Conservation (phyloP, 2,329 filamentous ascomycete genomes). For the Penicillium psychrosexuale region DNA sequence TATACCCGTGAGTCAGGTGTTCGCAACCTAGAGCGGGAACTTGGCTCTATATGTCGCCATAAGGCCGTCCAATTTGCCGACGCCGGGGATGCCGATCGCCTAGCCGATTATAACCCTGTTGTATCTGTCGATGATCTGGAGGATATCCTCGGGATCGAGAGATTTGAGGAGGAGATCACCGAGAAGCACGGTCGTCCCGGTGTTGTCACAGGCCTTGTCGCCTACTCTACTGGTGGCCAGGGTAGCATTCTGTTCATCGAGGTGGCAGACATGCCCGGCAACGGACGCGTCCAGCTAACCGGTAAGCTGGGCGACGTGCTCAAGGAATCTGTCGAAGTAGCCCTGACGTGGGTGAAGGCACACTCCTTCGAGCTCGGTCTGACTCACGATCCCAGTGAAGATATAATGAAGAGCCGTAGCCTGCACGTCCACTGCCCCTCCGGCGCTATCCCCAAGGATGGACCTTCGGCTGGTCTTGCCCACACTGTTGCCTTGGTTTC, state of each 20-base stretch:
- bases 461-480: conserved; percentile 77
- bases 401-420: conserved; percentile 93
- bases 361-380: conserved; percentile 90
- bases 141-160: conserved; percentile 85
- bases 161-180: conserved; percentile 92
- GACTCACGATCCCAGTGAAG: conserved; percentile 73
- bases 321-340: conserved; percentile 95
- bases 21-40: conserved; percentile 91
- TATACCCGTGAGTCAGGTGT: conserved; percentile 97
- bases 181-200: conserved; percentile 79
- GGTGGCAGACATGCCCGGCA: conserved; percentile 93
- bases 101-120: conserved; percentile 68
- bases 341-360: conserved; percentile 93
- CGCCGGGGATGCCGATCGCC: conserved; percentile 69
- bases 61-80: conserved; percentile 96
- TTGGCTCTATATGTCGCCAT: conserved; percentile 87
- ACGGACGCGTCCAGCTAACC: conserved; percentile 87
- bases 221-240: conserved; percentile 87
- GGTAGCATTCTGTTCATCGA: conserved; percentile 98
- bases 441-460: conserved; percentile 93
- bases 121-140: conserved; percentile 81
- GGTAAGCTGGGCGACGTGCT: conserved; percentile 95
- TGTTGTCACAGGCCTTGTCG: conserved; percentile 92
- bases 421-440: conserved; percentile 96
- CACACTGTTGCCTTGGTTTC: conserved; percentile 92